Base-by-base conservation (phyloP, 805 yeast genomes). In the Saccharomycopsis lassenensis region DNA sequence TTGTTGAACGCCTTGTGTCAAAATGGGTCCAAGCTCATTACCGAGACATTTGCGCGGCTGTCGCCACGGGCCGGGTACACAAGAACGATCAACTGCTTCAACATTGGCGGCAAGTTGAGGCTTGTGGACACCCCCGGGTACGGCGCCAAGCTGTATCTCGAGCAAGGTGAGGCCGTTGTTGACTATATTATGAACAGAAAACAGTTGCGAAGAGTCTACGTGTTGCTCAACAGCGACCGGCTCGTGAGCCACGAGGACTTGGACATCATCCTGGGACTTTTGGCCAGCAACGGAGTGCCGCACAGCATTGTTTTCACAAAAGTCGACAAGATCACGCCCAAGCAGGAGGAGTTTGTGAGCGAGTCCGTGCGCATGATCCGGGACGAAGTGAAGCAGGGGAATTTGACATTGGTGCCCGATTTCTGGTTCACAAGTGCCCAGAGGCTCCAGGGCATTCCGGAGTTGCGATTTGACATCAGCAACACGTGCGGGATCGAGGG, bases 91-190 rank as follows among this genome's bases (percentile, higher is more conserved):
- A 82, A 81, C 50, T 75, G 83, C 45, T 86, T 67, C 57, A 79
- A 74, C 40, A 15, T 40, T 25, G 80, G 80, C 3, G 69, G 71
- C 33, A 60, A 66, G 37, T 60, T 87, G 29, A 61, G 84, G 42
- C 48, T 87, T 3, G 71, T 85, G 2, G 97, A 87, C 52, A 69
- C 85, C 17, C 97, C 97, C 1, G 97, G 97, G 0, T 87, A 87
- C 53, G 97, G 97, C 2, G 66, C 58, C 26, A 72, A 67, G 43
- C 86, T 93, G 12, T 67, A 65, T 11, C 51, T 49, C 6, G 57
- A 62, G 46, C 95, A 87, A 52, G 96, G 95, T 2, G 58, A 69
- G 27, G 64, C 76, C 20, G 79, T 80, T 1, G 50, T 74, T 48
- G 71, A 74, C 24, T 86, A 84, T 49, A 54, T 87, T 5, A 56